Percentiles rank a stretch among this genome's conserved stretches.
phyloP scores from a whole-genome alignment of 2,329 filamentous ascomycete genomes.

The Penicillium capsulatum region DNA sequence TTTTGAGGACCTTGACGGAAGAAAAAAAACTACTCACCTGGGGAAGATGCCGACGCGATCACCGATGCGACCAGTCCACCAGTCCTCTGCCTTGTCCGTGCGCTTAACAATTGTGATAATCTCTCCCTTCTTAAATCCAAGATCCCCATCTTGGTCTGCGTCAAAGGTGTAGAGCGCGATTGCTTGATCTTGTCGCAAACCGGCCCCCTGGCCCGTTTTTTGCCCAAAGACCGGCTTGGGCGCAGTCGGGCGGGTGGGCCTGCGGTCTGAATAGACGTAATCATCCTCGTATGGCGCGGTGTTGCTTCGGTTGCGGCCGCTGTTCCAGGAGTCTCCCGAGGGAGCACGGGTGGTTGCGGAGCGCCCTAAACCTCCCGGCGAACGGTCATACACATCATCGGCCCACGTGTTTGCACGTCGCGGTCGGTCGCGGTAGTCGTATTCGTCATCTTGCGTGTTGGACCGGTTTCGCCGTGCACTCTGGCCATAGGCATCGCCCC shows the following conservation, averaged over 20 bases:
- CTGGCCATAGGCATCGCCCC: constrained; percentile 67
- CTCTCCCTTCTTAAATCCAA: constrained; percentile 96
- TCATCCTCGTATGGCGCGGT: constrained; percentile 43
- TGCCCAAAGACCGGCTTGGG: constrained; percentile 79
- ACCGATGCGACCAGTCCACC: constrained; percentile 94
- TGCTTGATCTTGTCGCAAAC: constrained; percentile 65
- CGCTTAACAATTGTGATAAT: constrained; percentile 91
- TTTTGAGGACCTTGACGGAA: neutral
- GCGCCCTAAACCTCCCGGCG: constrained; percentile 32
- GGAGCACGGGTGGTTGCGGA: constrained; percentile 35
- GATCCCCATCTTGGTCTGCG: constrained; percentile 83
- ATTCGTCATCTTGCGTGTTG: constrained; percentile 50
- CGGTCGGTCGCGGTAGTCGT: constrained; percentile 53
- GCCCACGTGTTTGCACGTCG: constrained; percentile 48
- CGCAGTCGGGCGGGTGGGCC: constrained; percentile 73
- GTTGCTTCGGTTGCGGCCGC: constrained; percentile 35
- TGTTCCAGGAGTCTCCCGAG: constrained; percentile 28
- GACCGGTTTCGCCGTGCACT: constrained; percentile 55
- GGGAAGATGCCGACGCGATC: constrained; percentile 87
- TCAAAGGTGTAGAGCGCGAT: constrained; percentile 93
- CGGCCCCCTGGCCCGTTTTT: constrained; percentile 38
- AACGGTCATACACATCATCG: constrained; percentile 48
- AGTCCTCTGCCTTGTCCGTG: constrained; percentile 90
- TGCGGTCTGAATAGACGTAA: constrained; percentile 56
- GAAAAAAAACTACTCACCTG: constrained; percentile 50